Conservation (phyloP, 1,284 basidiomycete species). For the Coniferiporia weirii region DNA sequence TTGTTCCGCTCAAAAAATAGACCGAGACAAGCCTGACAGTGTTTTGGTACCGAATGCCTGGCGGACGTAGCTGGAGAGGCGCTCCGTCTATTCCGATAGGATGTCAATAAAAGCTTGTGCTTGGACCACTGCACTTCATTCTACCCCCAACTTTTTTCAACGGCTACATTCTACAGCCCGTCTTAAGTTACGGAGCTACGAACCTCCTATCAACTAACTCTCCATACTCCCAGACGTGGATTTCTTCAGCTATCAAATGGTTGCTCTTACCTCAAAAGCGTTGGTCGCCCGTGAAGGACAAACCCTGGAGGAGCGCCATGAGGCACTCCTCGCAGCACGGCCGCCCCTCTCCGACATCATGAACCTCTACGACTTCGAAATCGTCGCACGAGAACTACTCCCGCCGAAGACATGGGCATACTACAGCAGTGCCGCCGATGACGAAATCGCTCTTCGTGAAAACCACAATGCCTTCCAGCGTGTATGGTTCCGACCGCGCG, state of each 20-base stretch:
- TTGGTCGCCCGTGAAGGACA: conserved; percentile 32
- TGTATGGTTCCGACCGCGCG: conserved; percentile 72
- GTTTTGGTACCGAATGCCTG: background rate
- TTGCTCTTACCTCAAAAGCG: background rate
- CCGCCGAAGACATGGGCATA: conserved; percentile 60
- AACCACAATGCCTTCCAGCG: conserved; percentile 63
- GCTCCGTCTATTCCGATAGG: background rate
- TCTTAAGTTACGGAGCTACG: too few species aligned
- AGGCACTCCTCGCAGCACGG: conserved; percentile 36
- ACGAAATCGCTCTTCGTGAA: conserved; percentile 64
- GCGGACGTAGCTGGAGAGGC: background rate
- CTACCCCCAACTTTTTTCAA: background rate
- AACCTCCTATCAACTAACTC: too few species aligned
- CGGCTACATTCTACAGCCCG: background rate
- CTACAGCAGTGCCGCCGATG: conserved; percentile 59
- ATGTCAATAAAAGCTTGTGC: background rate
- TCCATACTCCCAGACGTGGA: too few species aligned
- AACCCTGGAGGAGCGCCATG: conserved; percentile 34
- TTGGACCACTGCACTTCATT: background rate
- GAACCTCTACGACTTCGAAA: conserved; percentile 71
- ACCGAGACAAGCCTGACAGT: background rate
- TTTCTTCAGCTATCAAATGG: background rate
- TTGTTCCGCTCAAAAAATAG: background rate
- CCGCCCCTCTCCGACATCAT: conserved; percentile 57
- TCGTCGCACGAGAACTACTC: conserved; percentile 48